Base-by-base conservation (phyloP, 305 asterid genomes). In the Solanum hybrid region DNA sequence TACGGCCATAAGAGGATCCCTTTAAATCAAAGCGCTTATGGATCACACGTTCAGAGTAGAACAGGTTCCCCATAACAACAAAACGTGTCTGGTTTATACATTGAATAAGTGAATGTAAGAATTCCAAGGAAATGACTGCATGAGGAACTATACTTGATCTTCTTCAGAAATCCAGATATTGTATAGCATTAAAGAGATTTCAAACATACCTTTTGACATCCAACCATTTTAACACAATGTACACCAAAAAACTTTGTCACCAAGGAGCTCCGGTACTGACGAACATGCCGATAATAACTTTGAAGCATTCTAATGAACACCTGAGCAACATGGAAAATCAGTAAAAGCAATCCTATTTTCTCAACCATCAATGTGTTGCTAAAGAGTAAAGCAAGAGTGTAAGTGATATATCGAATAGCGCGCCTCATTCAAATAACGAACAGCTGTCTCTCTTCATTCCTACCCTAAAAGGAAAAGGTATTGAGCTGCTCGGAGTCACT, bases 1-100 rank as follows among this genome's bases (percentile, higher is more conserved):
- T 94, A 26, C 99, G 98, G 5, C 99, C 99, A 92, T 96, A 95
- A 77, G 99, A 98, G 64, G 99, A 98, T 89, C 99, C 99, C 91
- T 98, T 98, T 71, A 98, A 92, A 89, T 98, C 99, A 81, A 98
- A 98, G 34, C 98, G 94, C 91, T 97, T 94, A 82, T 98, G 99
- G 84, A 98, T 98, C 86, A 93, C 94, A 80, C 94, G 95, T 37
- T 97, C 98, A 37, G 99, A 96, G 94, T 99, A 98, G 95, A 97
- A 97, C 91, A 98, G 88, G 92, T 98, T 98, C 64, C 99, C 99
- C 99, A 98, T 98, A 88, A 98, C 98, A 92, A 98, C 94, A 92
- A 98, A 98, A 84, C 99, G 97, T 3, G 98, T 98, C 99, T 98
- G 85, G 56, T 82, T 77, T 78, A 77, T 60, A 66, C 51, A 77